Evolutionary conservation across 2,329 filamentous ascomycete species (phyloP).

Genomic region (Clarireedia sp.): DNA sequence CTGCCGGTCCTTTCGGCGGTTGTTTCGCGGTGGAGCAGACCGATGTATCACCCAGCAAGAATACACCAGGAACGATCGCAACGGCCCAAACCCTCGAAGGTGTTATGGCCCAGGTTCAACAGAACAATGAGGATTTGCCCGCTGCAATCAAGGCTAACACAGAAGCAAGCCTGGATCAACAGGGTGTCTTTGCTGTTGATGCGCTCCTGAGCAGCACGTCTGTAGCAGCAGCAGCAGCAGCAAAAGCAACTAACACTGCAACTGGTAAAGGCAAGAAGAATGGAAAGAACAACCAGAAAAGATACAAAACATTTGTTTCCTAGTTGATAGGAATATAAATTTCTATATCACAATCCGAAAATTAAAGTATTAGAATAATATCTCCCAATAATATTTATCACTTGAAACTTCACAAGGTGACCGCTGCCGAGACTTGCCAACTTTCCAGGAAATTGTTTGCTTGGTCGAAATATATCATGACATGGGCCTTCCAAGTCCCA

Average conservation of each 20-base stretch:
- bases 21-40: slow-evolving; percentile 51
- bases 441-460: too few species aligned
- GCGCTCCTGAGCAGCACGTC: background rate
- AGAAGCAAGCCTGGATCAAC: background rate
- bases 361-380: too few species aligned
- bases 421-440: too few species aligned
- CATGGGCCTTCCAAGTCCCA: too few species aligned
- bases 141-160: slow-evolving; percentile 26
- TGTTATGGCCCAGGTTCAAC: slow-evolving; percentile 40
- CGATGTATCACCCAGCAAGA: slow-evolving; percentile 35
- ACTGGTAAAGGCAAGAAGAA: background rate
- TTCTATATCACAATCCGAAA: too few species aligned
- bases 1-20: slow-evolving; percentile 50
- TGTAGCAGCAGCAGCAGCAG: background rate
- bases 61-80: slow-evolving; percentile 38
- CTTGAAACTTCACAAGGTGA: too few species aligned
- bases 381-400: too few species aligned
- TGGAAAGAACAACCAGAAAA: background rate
- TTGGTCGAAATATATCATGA: too few species aligned
- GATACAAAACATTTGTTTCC: too few species aligned
- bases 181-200: slow-evolving; percentile 1
- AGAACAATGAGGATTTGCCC: slow-evolving; percentile 44
- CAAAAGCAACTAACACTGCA: background rate
- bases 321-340: too few species aligned
- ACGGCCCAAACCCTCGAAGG: slow-evolving; percentile 39